Conservation (phyloP, 176 grass and related monocot genomes). For the Thalia dealbata region DNA sequence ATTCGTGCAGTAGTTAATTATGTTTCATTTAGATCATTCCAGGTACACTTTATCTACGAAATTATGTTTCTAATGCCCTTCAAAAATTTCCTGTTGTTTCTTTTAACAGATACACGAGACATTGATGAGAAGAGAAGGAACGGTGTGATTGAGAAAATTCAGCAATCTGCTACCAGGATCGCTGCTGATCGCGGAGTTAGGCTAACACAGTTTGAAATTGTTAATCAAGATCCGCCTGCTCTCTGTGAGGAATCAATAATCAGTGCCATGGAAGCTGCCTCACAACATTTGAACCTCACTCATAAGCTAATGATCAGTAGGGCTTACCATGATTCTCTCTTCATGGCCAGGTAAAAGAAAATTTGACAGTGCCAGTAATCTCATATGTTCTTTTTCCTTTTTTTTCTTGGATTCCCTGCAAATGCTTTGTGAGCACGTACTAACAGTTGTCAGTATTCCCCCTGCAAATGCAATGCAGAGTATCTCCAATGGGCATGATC, state of each 20-base stretch:
- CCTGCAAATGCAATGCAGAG: constrained; percentile 30
- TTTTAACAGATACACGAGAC: constrained; percentile 60
- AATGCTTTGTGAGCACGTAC: not conserved
- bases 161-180: constrained; percentile 49
- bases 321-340: constrained; percentile 97
- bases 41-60: too few relatives aligned
- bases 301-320: constrained; percentile 89
- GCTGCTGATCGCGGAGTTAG: constrained; percentile 45
- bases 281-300: constrained; percentile 46
- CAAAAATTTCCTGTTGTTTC: not conserved
- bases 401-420: too few relatives aligned
- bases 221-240: constrained; percentile 91
- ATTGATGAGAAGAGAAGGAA: constrained; percentile 85
- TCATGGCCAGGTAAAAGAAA: constrained; percentile 96
- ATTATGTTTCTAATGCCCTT: too few relatives aligned
- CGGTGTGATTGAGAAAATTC: constrained; percentile 64
- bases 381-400: too few relatives aligned
- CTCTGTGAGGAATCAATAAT: constrained; percentile 64
- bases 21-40: too few relatives aligned
- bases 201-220: constrained; percentile 67
- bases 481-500: constrained; percentile 94
- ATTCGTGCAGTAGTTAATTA: too few relatives aligned
- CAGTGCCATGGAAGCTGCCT: constrained; percentile 48
- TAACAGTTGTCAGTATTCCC: not conserved
- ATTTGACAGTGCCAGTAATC: not conserved